phyloP scores from a whole-genome alignment of 1,284 basidiomycete species.

The Binderoboletus segoi region DNA sequence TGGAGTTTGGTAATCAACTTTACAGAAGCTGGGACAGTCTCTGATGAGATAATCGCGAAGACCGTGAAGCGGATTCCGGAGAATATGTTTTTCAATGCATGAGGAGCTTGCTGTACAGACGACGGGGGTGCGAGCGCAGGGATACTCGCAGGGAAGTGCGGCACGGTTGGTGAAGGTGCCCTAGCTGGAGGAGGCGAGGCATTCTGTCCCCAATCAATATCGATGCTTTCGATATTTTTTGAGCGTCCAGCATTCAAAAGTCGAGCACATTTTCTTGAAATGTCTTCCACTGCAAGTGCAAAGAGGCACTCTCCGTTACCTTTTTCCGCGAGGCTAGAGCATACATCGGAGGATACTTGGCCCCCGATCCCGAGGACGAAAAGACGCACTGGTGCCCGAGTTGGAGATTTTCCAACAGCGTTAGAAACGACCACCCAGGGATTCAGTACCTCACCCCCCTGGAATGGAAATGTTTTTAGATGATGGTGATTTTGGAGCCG shows the following conservation, averaged over 20 bases:
- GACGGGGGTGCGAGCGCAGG: conserved; percentile 36
- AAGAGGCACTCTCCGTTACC: conserved; percentile 54
- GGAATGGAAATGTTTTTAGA: neutral
- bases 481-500: neutral
- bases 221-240: conserved; percentile 45
- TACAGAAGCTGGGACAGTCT: conserved; percentile 42
- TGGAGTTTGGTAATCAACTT: conserved; percentile 42
- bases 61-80: conserved; percentile 49
- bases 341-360: conserved; percentile 50
- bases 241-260: conserved; percentile 53
- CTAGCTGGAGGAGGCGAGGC: neutral
- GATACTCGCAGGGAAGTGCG: conserved; percentile 8
- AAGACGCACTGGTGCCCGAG: conserved; percentile 43
- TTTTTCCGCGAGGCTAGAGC: conserved; percentile 49
- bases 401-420: conserved; percentile 30
- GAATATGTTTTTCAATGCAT: conserved; percentile 43
- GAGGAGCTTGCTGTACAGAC: conserved; percentile 47
- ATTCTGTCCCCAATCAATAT: conserved; percentile 48
- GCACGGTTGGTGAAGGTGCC: neutral
- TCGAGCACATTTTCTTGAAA: conserved; percentile 49
- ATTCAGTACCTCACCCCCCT: conserved; percentile 28
- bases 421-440: conserved; percentile 32
- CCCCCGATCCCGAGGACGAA: conserved; percentile 61
- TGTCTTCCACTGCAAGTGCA: conserved; percentile 46
- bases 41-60: conserved; percentile 46